Evolutionary conservation across 129 eudicot genomes (phyloP), one percentile per base, ranked within the genome.

Genomic region (Scalesia atractyloides): DNA sequence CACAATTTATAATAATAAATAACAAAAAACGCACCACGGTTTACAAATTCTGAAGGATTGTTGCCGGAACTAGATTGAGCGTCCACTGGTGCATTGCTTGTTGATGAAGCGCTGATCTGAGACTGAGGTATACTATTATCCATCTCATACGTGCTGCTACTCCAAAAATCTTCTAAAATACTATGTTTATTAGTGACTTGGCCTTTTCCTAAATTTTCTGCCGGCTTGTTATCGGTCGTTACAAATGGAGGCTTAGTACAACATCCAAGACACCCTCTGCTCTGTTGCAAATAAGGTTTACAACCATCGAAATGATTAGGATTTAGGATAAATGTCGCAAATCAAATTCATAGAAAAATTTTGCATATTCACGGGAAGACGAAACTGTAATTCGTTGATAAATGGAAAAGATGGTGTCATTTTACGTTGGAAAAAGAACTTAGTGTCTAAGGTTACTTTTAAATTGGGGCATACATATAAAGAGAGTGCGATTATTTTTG

Each of bases 261-360:
- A 74, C 96, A 91, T 88, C 96, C 96, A 88, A 91, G 87, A 84
- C 89, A 91, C 86, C 97, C 86, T 86, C 97, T 91, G 97, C 84
- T 84, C 97, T 91, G 97, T 91, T 86, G 75, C 90, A 86, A 87
- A 88, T 58, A 77, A 88, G 92, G 92, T 86, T 80, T 76, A 66
- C 77, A 80, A 82, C 90, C 96, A 73, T 77, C 73, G 77, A 81
- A 61, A 72, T 74, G 77, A 70, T 65, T 76, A 66, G 81, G 30
- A 60, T 58, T 65, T 70, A 59, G 78, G 30, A 60, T 58, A 24
- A 4, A 58, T 12, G 39, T 26, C 64, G 24, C 51, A 68, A 57
- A 51, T 61, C 33, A 67, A 20, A 11, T 44, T 60, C 4, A 34
- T 11, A 67, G 24, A 13, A 24, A 8, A 60, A 60, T 12, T 60